phyloP scores from a whole-genome alignment of 192 early-diverging fungal species.

The Allomyces arbusculus region DNA sequence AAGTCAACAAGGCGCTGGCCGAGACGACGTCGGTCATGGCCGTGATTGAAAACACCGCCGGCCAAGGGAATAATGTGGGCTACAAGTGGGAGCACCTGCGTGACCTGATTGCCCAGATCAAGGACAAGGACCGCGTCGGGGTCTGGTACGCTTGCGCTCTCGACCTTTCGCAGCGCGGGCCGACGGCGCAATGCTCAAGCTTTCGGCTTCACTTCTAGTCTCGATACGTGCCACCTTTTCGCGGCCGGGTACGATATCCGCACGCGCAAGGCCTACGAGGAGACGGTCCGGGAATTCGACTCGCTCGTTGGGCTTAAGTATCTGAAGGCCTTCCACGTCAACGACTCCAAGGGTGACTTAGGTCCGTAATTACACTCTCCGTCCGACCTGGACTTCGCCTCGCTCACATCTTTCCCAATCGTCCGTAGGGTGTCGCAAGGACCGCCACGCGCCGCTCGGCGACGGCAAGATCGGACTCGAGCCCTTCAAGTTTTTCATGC shows the following conservation, averaged over 20 bases:
- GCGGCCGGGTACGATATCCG: constrained; percentile 20
- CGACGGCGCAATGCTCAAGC: no score
- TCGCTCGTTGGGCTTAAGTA: constrained; percentile 15
- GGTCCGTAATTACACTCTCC: background rate
- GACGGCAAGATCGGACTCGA: constrained; percentile 18
- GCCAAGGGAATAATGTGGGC: constrained; percentile 15
- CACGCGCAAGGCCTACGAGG: constrained; percentile 13
- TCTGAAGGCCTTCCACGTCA: constrained; percentile 17
- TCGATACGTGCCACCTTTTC: constrained; percentile 23
- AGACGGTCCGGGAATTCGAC: constrained; percentile 12
- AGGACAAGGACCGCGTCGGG: constrained; percentile 15
- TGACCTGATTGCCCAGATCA: constrained; percentile 11
- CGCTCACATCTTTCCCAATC: background rate
- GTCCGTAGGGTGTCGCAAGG: constrained; percentile 5
- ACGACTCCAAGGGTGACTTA: constrained; percentile 16
- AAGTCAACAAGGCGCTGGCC: constrained; percentile 13
- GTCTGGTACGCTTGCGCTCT: constrained; percentile 3
- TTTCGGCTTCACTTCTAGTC: background rate
- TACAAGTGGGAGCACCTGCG: constrained; percentile 13
- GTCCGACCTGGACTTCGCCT: background rate
- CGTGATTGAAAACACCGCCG: constrained; percentile 21
- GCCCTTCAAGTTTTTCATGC: constrained; percentile 16
- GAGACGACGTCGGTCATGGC: constrained; percentile 10
- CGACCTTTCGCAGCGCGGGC: no score
- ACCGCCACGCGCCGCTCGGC: constrained; percentile 19